phyloP scores from a whole-genome alignment of 169 alveolate genomes.

The Blepharisma undulans region DNA sequence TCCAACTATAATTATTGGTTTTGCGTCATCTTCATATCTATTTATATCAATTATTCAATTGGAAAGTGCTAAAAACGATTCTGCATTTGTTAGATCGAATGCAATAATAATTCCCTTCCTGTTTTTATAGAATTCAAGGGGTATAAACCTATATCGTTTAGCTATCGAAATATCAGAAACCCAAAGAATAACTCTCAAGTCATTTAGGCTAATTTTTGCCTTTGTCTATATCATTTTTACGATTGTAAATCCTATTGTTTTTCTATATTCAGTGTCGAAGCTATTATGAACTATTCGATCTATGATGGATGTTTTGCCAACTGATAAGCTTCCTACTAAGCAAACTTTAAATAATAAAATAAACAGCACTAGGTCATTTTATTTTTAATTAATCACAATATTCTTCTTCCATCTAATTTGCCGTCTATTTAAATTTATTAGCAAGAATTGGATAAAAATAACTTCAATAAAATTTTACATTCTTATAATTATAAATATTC shows the following conservation, averaged over 20 bases:
- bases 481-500: no score
- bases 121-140: slow-evolving; percentile 64
- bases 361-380: no score
- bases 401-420: no score
- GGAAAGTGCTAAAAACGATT: slow-evolving; percentile 80
- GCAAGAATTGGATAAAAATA: no score
- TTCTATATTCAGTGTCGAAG: slow-evolving; percentile 92
- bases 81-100: slow-evolving; percentile 92
- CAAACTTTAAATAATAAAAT: no score
- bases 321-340: slow-evolving; percentile 97
- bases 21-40: slow-evolving; percentile 96
- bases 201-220: no score
- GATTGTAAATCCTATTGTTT: no score
- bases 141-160: slow-evolving; percentile 64
- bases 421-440: no score
- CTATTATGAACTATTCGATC: slow-evolving; percentile 94
- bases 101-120: slow-evolving; percentile 26
- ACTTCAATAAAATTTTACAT: no score
- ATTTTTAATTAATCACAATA: no score
- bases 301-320: slow-evolving; percentile 95
- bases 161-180: slow-evolving; percentile 79
- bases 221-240: no score
- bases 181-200: slow-evolving; percentile 45
- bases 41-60: slow-evolving; percentile 95
- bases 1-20: slow-evolving; percentile 93